Evolutionary conservation across 73 alveolate genomes (phyloP), one percentile per base, ranked within the genome.

Genomic region (Tetrahymena elliotti): DNA sequence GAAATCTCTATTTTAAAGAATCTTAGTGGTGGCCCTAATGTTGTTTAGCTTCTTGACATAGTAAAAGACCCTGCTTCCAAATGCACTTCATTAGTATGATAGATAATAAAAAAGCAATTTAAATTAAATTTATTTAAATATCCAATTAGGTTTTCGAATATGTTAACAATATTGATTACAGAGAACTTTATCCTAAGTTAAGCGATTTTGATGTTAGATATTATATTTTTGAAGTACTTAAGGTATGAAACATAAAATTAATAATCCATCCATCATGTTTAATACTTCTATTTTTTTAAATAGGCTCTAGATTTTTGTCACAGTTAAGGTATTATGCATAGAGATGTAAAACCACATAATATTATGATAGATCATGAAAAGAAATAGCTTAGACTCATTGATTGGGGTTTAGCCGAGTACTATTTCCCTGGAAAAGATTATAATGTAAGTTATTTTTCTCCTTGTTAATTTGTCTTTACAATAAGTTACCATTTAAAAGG

Each of bases 31-130:
- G 99, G 99, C 40, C 99, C 99, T 84, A 99, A 99, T 95, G 96
- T 98, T 52, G 97, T 99, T 27, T 97, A 97, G 93, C 97, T 99
- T 38, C 95, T 99, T 40, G 99, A 99, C 93, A 98, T 99, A 84
- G 99, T 98, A 53, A 97, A 98, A 94, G 99, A 99, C 92, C 99
- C 99, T 27, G 98, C 98, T 95, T 96, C 99, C 36, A 98, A 97
- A 95, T 98, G 99, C 11, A 99, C 99, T 92, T 94, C 98, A 94
- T 92, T 97, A 84, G 82, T 94, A 68, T 35, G 18, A 68, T 31
- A 68, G 10, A 68, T 68, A 18, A 27, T 27, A 5, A 10, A 2
- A 22, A 68, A n/a, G 22, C 34, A 68, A n/a, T 22, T 3, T n/a
- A 68, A 3, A 24, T 22, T 68, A 18, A 68, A 84, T 18, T 27